Base-by-base conservation (phyloP, 2,329 filamentous ascomycete species). In the Cladosporium sp. region DNA sequence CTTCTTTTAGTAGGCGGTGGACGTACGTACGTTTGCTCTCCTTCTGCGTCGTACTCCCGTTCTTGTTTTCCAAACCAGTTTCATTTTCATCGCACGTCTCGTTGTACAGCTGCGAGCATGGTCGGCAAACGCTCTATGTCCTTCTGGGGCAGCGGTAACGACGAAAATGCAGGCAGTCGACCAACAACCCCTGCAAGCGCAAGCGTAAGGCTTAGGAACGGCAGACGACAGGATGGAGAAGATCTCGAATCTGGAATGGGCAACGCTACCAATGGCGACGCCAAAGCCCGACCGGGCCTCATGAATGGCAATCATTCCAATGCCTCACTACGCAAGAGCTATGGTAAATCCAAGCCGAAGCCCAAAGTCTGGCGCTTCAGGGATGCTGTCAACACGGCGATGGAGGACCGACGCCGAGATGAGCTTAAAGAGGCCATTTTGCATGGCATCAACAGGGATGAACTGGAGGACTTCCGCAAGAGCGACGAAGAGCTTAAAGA, bases 401-500 rank as follows among this genome's bases (percentile, higher is more conserved):
- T 85, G 31, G 79, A 81, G 65, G 78, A 82, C 65, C 74, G 78
- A 50, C 78, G 79, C 29, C 77, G 81, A 28, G 75, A 78, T 16
- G 77, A 82, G 23, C 73, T 86, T 71, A 86, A 86, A 73, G 77
- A 80, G 62, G 77, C 80, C 67, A 73, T 86, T 11, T 75, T 83
- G 29, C 73, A 81, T 1, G 79, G 79, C 31, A 78, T 86, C 40
- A 78, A 84, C 40, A 76, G 79, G 16, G 75, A 81, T 7, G 75
- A 76, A 8, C 74, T 85, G 21, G 83, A 86, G 70, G 76, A 79
- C 37, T 85, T 77, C 69, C 76, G 84, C 23, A 85, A 84, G 71
- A 81, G 76, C 37, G 80, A 84, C 2, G 79, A 83, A n/a, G 81
- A 86, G 76, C 73, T 87, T 50, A 85, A 86, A 73, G 72, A 70